These are phyloP conservation scores for Rubia yunnanensis DNA, from an alignment of 257 asterid species.

Conservation along the genomic window DNA sequence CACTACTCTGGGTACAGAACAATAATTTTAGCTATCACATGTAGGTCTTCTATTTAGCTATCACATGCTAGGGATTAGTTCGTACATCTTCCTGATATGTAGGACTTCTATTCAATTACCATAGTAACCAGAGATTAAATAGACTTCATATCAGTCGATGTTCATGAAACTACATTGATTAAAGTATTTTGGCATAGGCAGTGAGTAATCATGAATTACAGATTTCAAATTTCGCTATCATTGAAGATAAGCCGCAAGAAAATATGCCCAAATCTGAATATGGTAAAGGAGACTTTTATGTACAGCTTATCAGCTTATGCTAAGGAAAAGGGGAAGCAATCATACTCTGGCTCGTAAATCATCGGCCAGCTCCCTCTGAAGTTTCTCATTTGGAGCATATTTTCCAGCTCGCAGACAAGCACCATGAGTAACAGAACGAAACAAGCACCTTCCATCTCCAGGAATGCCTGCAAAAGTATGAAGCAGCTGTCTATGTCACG, in stretches of 20 bases:
- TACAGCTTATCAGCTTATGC: too few relatives aligned
- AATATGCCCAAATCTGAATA: background rate
- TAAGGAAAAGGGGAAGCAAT: slow-evolving; percentile 7
- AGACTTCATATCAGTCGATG: background rate
- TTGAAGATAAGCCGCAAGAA: background rate
- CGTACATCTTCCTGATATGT: background rate
- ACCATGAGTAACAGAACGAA: slow-evolving; percentile 91
- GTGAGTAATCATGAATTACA: background rate
- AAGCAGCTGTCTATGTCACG: slow-evolving; percentile 17
- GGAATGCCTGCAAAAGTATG: slow-evolving; percentile 63
- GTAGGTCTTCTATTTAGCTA: too few relatives aligned
- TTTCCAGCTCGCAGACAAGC: slow-evolving; percentile 80
- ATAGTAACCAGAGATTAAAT: background rate
- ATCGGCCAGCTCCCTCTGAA: slow-evolving; percentile 77
- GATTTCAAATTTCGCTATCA: background rate
- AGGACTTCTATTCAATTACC: background rate
- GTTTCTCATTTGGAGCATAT: slow-evolving; percentile 58
- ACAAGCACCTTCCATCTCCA: slow-evolving; percentile 98
- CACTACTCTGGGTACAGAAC: background rate
- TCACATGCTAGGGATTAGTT: background rate
- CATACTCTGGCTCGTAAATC: slow-evolving; percentile 77
- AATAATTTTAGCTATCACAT: background rate
- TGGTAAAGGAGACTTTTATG: background rate
- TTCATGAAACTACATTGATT: background rate
- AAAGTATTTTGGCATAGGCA: background rate